Evolutionary conservation across 140 eudicot species (phyloP).

Genomic region (Senecio squalidus): DNA sequence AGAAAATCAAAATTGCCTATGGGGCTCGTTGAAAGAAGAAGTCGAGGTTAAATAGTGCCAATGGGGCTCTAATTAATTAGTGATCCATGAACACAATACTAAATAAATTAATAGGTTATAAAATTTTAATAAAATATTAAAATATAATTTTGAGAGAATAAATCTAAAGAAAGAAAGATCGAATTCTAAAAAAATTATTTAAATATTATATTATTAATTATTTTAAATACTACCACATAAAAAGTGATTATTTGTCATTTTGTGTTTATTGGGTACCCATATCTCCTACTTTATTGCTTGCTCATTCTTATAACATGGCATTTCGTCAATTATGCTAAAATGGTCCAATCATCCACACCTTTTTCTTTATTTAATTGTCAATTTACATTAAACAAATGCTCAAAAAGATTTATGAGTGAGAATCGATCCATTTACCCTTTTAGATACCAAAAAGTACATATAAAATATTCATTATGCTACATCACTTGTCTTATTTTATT

Average conservation of each 20-base stretch:
- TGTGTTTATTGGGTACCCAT: not conserved
- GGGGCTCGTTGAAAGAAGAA: too few species aligned
- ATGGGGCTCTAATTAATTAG: too few species aligned
- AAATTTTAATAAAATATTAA: too few species aligned
- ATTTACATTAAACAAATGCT: constrained; percentile 11
- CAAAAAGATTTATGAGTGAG: not conserved
- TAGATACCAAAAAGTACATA: constrained; percentile 17
- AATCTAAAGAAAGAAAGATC: too few species aligned
- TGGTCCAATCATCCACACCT: not conserved
- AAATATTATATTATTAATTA: too few species aligned
- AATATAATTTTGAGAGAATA: too few species aligned
- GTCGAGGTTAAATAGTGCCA: too few species aligned
- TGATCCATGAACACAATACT: too few species aligned
- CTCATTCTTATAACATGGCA: not conserved
- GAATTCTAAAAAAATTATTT: too few species aligned
- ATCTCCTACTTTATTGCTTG: constrained; percentile 8
- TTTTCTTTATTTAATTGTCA: constrained; percentile 3
- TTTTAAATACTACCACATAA: too few species aligned
- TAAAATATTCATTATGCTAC: constrained; percentile 5
- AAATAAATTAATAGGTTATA: too few species aligned
- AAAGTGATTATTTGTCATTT: constrained; percentile 19
- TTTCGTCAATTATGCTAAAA: constrained; percentile 12
- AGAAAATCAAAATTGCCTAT: too few species aligned
- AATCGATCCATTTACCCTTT: constrained; percentile 8
- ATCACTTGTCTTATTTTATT: not conserved